phyloP scores from a whole-genome alignment of 108 stramenopile genomes.

The Schizochytrium sp. region DNA sequence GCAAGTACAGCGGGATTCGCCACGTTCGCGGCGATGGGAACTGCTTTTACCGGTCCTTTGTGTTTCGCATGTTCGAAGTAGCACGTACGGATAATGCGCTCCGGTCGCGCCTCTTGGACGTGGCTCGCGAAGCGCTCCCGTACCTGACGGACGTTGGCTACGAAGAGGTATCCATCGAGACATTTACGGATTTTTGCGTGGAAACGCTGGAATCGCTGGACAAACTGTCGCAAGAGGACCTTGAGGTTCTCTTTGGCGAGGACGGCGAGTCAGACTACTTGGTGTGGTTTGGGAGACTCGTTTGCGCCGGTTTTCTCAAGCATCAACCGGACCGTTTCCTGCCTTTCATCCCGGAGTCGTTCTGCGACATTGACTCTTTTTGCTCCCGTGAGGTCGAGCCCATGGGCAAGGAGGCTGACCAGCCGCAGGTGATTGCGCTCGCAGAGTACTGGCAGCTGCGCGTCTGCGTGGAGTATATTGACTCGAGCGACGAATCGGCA shows the following conservation, averaged over 20 bases:
- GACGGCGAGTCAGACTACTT: constrained; percentile 29
- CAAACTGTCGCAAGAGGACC: constrained; percentile 19
- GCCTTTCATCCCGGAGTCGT: constrained; percentile 6
- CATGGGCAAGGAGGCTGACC: constrained; percentile 54
- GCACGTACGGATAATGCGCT: constrained; percentile 10
- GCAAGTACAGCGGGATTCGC: constrained; percentile 39
- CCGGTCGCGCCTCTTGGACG: background rate
- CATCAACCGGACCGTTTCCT: constrained; percentile 31
- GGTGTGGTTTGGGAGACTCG: constrained; percentile 43
- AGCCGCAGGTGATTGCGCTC: constrained; percentile 34
- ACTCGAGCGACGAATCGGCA: background rate
- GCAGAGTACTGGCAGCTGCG: constrained; percentile 36
- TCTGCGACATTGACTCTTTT: constrained; percentile 26
- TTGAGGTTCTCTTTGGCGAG: constrained; percentile 29
- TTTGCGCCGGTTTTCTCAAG: constrained; percentile 41
- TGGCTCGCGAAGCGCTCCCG: constrained; percentile 19
- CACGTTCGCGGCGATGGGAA: constrained; percentile 52
- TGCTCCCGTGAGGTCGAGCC: constrained; percentile 54
- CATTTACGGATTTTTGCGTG: constrained; percentile 37
- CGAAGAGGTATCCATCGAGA: constrained; percentile 42
- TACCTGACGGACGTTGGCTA: constrained; percentile 35
- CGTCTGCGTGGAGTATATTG: constrained; percentile 46
- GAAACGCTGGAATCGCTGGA: constrained; percentile 29
- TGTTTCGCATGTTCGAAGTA: constrained; percentile 41
- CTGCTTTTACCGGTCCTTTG: constrained; percentile 52